Base-by-base conservation (phyloP, 2,329 filamentous ascomycete species). In the Tympanopsis confertula region DNA sequence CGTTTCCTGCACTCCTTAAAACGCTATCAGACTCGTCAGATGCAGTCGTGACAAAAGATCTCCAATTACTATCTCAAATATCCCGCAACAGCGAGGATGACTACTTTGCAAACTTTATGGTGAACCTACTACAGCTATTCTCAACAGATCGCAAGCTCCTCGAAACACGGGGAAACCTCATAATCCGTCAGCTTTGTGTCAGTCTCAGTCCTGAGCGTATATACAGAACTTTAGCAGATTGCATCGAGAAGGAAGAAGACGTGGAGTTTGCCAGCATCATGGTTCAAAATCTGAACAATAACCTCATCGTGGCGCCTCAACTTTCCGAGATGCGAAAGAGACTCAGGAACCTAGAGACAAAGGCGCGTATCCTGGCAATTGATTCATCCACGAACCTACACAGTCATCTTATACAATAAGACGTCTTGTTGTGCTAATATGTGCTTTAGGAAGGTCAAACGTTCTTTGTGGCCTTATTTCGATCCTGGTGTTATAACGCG, bases 281-380 rank as follows among this genome's bases (percentile, higher is more conserved):
- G 91, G 87, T 98, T 20, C 91, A 98, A 57, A 96, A 96, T 50
- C 69, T 98, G 38, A 98, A 98, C 63, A 98, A 98, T 58, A 98
- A 98, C 50, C 78, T 98, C 39, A 95, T 98, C 46, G 98, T 91
- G 2, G 91, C 91, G 0, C 91, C 91, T 1, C 88, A 98, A 58
- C 67, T 98, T 20, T 78, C 86, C 1, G 91, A 96, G 48, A 68
- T 98, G 44, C 78, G 91, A 33, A 95, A 94, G 57, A 71, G 91
- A 32, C 65, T 98, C 37, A 74, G 91, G 22, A 98, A 94, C 49
- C 66, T 95, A 2, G 91, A 98, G 56, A 86, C 82, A 7, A 88
- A 79, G 62, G 82, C 82, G 61, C 39, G 48, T 41, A 18, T 3
- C 15, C 20, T 10, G 19, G 26, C 20, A 30, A 26, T 19, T 4